A percentile compares a stretch with the other conserved stretches of the same genome.
Evolutionary conservation across 23 red algal species (phyloP).

Genomic region (Porphyridium purpureum): DNA sequence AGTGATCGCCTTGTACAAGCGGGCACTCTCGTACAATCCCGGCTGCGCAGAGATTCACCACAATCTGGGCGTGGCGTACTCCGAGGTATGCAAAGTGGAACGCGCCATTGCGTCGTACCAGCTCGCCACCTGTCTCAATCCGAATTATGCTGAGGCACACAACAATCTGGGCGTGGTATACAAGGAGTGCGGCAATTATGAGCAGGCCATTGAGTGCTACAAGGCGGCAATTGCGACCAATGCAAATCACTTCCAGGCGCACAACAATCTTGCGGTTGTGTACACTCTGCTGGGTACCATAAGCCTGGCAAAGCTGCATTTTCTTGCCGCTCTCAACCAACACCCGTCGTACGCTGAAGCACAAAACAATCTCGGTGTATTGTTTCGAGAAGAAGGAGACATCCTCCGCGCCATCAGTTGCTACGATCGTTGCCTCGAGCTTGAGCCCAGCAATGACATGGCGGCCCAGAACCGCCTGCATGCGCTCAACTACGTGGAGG

Average conservation of each 20-base stretch:
- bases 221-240: slow-evolving; percentile 34
- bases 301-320: slow-evolving; percentile 29
- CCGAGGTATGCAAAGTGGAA: slow-evolving; percentile 44
- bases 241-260: slow-evolving; percentile 44
- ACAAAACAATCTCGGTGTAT: slow-evolving; percentile 61
- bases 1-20: slow-evolving; percentile 33
- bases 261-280: slow-evolving; percentile 65
- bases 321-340: slow-evolving; percentile 17
- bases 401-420: slow-evolving; percentile 40
- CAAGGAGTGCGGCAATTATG: slow-evolving; percentile 55
- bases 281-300: slow-evolving; percentile 53
- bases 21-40: slow-evolving; percentile 33
- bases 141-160: slow-evolving; percentile 38
- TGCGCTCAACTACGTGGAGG: slow-evolving; percentile 52
- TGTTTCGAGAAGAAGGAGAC: slow-evolving; percentile 54
- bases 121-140: slow-evolving; percentile 51
- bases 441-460: slow-evolving; percentile 36
- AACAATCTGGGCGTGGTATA: slow-evolving; percentile 63
- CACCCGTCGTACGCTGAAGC: slow-evolving; percentile 51
- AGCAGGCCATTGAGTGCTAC: slow-evolving; percentile 45
- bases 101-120: slow-evolving; percentile 44
- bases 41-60: slow-evolving; percentile 45
- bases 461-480: slow-evolving; percentile 61
- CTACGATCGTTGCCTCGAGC: slow-evolving; percentile 40
- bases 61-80: slow-evolving; percentile 58